Conservation (phyloP, 768 basidiomycete species). For the Termitomyces sp. region DNA sequence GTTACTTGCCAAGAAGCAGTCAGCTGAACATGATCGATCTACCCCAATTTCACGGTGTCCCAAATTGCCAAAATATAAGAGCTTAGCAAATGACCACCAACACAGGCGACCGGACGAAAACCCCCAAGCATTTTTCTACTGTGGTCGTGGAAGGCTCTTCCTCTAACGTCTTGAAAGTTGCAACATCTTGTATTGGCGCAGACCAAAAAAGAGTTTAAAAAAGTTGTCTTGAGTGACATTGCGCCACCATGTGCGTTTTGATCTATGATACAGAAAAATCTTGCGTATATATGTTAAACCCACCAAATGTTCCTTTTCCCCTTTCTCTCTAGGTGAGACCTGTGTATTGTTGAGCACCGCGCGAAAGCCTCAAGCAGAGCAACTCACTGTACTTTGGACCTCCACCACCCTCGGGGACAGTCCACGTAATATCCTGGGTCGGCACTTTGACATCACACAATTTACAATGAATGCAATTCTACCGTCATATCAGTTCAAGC, state of each 20-base stretch:
- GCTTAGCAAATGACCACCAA: no score
- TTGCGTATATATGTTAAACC: neutral
- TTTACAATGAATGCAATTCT: slow-evolving; percentile 95
- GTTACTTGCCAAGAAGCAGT: no score
- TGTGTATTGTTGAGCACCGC: neutral
- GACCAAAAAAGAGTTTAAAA: no score
- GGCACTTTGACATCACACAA: slow-evolving; percentile 96
- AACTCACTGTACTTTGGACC: slow-evolving; percentile 93
- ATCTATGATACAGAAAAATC: neutral
- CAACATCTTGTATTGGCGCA: no score
- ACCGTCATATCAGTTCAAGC: slow-evolving; percentile 8
- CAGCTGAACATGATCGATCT: no score
- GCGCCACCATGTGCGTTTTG: neutral
- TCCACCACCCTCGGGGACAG: slow-evolving; percentile 93
- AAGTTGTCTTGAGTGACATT: neutral
- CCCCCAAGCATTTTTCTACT: no score
- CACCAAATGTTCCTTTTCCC: neutral
- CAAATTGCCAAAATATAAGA: no score
- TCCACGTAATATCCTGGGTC: slow-evolving; percentile 96
- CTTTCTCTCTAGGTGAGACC: slow-evolving; percentile 2
- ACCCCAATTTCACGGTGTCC: no score
- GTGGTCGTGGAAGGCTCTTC: no score
- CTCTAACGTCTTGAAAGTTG: no score
- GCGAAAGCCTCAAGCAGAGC: slow-evolving; percentile 5
- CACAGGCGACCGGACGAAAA: no score